Conservation (phyloP, 495 filamentous ascomycete species). For the Wilcoxina mikolae region DNA sequence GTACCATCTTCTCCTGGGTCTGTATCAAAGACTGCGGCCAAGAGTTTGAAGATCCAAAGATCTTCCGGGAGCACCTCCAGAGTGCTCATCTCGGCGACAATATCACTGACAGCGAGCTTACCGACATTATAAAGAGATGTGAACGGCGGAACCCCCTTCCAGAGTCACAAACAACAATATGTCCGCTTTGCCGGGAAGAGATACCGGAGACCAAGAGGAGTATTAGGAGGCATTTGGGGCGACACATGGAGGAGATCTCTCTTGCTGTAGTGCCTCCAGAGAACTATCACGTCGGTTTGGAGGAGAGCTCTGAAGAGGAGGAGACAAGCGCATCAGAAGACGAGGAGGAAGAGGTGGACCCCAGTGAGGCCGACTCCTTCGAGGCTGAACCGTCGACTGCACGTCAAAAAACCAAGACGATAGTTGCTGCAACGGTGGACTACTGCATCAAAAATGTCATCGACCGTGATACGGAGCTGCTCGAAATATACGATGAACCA, state of each 20-base stretch:
- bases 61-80: constrained; percentile 5
- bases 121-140: constrained; percentile 1
- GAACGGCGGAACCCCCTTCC: background rate
- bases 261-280: constrained; percentile 6
- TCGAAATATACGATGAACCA: background rate
- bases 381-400: background rate
- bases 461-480: background rate
- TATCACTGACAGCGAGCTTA: background rate
- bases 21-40: constrained; percentile 11
- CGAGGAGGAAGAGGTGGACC: background rate
- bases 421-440: background rate
- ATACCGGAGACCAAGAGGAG: constrained; percentile 5
- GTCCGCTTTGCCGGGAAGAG: constrained; percentile 5
- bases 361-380: too few relatives aligned
- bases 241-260: constrained; percentile 12
- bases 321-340: background rate
- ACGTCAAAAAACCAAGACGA: background rate
- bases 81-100: constrained; percentile 2
- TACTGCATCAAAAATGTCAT: background rate
- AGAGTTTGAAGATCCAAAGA: constrained; percentile 3
- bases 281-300: background rate
- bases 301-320: background rate
- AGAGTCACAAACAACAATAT: background rate
- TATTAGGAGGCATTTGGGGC: constrained; percentile 6
- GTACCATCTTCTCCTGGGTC: constrained; percentile 2